These are phyloP conservation scores for Phalaenopsis equestris DNA, from an alignment of 106 monocot genomes.

Conservation along the genomic window DNA sequence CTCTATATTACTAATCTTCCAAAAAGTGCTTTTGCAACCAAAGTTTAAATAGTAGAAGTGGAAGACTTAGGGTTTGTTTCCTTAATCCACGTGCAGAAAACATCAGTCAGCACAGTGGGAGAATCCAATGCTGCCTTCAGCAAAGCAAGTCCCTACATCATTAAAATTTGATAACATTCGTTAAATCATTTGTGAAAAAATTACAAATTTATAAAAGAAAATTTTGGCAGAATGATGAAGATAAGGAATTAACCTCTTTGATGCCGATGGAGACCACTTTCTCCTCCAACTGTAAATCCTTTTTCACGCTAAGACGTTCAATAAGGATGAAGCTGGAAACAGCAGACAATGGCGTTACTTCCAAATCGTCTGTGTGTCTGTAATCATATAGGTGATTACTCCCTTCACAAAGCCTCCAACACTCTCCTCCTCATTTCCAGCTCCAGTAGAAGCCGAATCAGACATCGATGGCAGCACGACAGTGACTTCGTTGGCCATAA, in stretches of 20 bases:
- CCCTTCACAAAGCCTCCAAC: conserved; percentile 15
- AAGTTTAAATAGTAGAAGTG: no score
- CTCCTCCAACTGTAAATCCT: conserved; percentile 20
- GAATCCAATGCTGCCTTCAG: conserved; percentile 6
- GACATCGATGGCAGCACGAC: not conserved
- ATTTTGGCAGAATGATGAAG: not conserved
- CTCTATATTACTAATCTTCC: no score
- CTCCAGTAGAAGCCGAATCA: no score
- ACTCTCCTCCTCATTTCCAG: no score
- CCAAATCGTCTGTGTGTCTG: conserved; percentile 36
- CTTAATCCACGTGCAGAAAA: not conserved
- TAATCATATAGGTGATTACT: conserved; percentile 25
- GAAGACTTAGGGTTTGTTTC: no score
- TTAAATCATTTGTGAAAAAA: not conserved
- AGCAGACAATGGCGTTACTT: conserved; percentile 23
- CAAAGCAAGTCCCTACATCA: not conserved
- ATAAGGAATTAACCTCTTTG: conserved; percentile 9
- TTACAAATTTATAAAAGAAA: not conserved
- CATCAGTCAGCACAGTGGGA: conserved; percentile 6
- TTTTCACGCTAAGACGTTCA: conserved; percentile 18
- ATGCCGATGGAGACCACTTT: conserved; percentile 12
- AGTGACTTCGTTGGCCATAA: not conserved
- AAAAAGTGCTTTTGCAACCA: no score
- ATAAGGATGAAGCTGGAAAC: conserved; percentile 20
- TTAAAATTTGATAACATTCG: not conserved